Percentiles rank a stretch among this genome's conserved stretches.
Evolutionary conservation across 1,139 yeast genomes (phyloP).

Genomic region (Pichia sp.): DNA sequence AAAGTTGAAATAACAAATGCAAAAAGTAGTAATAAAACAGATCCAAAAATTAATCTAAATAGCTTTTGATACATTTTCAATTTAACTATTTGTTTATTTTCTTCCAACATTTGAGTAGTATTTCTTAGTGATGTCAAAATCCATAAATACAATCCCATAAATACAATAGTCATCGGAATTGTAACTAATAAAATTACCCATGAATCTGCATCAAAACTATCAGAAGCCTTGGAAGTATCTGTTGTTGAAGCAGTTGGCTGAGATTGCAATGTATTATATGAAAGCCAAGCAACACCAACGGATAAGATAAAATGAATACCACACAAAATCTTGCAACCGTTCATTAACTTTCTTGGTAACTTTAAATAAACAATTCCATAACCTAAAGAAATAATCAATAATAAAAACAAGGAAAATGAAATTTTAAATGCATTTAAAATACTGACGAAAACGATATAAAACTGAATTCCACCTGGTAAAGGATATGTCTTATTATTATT

Average conservation of each 20-base stretch:
- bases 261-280: constrained; percentile 42
- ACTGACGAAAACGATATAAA: constrained; percentile 73
- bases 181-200: constrained; percentile 44
- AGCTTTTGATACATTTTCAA: constrained; percentile 77
- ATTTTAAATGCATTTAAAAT: constrained; percentile 73
- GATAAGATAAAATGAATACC: constrained; percentile 65
- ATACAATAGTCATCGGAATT: constrained; percentile 64
- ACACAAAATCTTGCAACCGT: constrained; percentile 72
- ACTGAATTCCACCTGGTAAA: constrained; percentile 55
- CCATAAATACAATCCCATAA: constrained; percentile 68
- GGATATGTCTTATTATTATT: constrained; percentile 49
- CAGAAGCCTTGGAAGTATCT: constrained; percentile 26
- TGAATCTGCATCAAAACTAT: constrained; percentile 28
- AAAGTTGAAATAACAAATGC: constrained; percentile 71
- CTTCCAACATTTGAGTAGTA: constrained; percentile 66
- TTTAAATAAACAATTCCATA: constrained; percentile 91
- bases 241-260: constrained; percentile 30
- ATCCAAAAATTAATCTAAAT: constrained; percentile 65
- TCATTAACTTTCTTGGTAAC: constrained; percentile 69
- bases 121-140: constrained; percentile 66
- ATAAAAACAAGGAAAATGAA: constrained; percentile 81
- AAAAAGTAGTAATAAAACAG: constrained; percentile 51
- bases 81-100: constrained; percentile 89
- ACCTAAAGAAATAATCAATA: constrained; percentile 82
- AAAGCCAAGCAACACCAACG: constrained; percentile 59